Base-by-base conservation (phyloP, 371 early-diverging fungal genomes). In the Mortierella sp. region DNA sequence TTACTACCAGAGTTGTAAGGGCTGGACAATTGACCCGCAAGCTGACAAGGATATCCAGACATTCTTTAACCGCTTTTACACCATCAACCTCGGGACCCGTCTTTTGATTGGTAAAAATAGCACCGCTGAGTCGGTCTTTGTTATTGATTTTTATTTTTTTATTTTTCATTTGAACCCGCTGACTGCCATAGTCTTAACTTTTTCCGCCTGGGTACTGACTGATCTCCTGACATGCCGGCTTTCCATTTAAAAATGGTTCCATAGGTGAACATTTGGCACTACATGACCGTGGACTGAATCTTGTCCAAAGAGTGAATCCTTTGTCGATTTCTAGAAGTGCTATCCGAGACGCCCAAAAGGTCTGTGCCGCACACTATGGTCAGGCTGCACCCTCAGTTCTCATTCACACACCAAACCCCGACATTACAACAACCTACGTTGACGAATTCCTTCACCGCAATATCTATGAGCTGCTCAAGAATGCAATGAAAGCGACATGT, bases 261-360 rank as follows among this genome's bases (percentile, higher is more conserved):
- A 81, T 89, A 65, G 86, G 86, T 73, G 91, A 92, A 81, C 90
- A 92, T 61, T 66, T 92, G 43, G 85, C 87, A 7, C 84, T 91
- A 67, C 84, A 85, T 62, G 85, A 85, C 59, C 80, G 87, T 44
- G 75, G 81, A 30, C 77, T 84, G 57, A 85, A 87, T 60, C 85
- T 87, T 25, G 91, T 90, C 9, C 90, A 87, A 74, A 81, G 75
- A 7, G 80, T 91, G 25, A 84, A 85, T 55, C 92, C 93, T 16
- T 76, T 86, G 28, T 83, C 84, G 14, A 84, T 93, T 57, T 90
- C 91, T 43, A 82, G 85, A 57, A 83, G 86, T 21, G 93, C 92
- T 15, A 88, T 86, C 7, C 67, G 71, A n/a, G 91, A 91, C 65
- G 92, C 92, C 9, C 81, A 86, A 57, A 67, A 75, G 16, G 80